phyloP scores from a whole-genome alignment of 164 flowering plant species.

The Umbellularia californica region DNA sequence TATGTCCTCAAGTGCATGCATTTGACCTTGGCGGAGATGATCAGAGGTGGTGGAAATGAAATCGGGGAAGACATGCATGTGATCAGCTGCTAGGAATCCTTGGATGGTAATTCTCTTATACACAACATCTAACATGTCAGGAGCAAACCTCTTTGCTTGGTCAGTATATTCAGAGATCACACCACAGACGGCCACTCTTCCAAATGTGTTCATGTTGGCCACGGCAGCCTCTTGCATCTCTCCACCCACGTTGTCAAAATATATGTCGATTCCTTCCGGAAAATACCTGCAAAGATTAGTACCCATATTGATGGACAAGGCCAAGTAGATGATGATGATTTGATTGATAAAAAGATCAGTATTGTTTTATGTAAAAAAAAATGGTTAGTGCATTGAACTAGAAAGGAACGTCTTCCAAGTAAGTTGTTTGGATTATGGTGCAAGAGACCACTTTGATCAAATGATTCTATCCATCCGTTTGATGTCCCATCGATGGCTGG shows the following conservation, averaged over 20 bases:
- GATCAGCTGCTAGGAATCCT: slow-evolving; percentile 55
- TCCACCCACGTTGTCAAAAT: slow-evolving; percentile 81
- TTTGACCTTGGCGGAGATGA: slow-evolving; percentile 30
- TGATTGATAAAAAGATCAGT: too few relatives aligned
- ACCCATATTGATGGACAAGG: too few relatives aligned
- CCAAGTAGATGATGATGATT: too few relatives aligned
- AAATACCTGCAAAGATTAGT: slow-evolving; percentile 40
- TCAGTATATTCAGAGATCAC: slow-evolving; percentile 56
- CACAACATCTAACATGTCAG: slow-evolving; percentile 45
- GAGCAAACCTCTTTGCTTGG: slow-evolving; percentile 32
- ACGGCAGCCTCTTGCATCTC: slow-evolving; percentile 74
- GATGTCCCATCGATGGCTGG: too few relatives aligned
- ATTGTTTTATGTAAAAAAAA: too few relatives aligned
- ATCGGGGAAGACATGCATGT: slow-evolving; percentile 26
- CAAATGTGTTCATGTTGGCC: slow-evolving; percentile 60
- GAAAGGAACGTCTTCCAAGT: too few relatives aligned
- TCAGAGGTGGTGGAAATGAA: slow-evolving; percentile 37
- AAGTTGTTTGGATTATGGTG: too few relatives aligned
- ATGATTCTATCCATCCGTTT: too few relatives aligned
- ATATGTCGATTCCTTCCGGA: slow-evolving; percentile 75
- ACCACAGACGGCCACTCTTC: slow-evolving; percentile 68
- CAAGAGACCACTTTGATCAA: too few relatives aligned
- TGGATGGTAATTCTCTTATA: slow-evolving; percentile 56
- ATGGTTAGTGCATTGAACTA: too few relatives aligned
- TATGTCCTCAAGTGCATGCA: slow-evolving; percentile 51